These are phyloP conservation scores for Cercospora zeina DNA, from an alignment of 2,329 filamentous ascomycete species.

Conservation along the genomic window DNA sequence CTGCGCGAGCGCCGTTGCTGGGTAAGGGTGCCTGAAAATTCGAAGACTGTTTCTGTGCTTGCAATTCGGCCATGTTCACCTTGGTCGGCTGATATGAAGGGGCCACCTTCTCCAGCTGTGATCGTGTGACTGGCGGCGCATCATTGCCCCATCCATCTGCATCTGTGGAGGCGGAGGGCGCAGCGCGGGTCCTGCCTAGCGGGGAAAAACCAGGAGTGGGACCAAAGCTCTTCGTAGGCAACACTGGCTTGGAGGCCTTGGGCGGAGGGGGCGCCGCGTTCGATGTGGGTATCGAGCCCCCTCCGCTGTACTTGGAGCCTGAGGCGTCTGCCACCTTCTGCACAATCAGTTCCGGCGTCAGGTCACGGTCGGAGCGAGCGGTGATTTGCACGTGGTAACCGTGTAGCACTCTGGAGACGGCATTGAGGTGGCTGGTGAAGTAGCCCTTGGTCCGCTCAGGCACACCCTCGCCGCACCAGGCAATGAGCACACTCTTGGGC, in stretches of 20 bases:
- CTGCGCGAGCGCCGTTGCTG: conserved; percentile 49
- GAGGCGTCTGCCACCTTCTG: conserved; percentile 94
- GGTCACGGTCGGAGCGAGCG: conserved; percentile 83
- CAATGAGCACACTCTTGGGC: conserved; percentile 89
- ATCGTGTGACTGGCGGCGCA: conserved; percentile 85
- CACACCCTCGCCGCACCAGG: conserved; percentile 96
- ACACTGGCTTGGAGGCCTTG: conserved; percentile 87
- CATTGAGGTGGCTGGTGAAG: conserved; percentile 89
- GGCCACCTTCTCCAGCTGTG: conserved; percentile 85
- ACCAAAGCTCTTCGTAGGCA: conserved; percentile 67
- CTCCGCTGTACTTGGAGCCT: conserved; percentile 86
- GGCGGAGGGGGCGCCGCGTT: conserved; percentile 64
- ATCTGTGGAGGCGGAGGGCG: conserved; percentile 60
- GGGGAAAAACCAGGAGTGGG: conserved; percentile 63
- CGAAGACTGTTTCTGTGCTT: conserved; percentile 69
- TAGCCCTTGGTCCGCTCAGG: conserved; percentile 98
- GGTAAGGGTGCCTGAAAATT: conserved; percentile 55
- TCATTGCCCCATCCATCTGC: conserved; percentile 93
- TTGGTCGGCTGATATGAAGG: conserved; percentile 93
- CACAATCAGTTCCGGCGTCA: conserved; percentile 83
- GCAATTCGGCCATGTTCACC: conserved; percentile 87
- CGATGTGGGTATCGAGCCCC: conserved; percentile 51
- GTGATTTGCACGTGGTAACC: conserved; percentile 98
- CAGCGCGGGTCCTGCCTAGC: conserved; percentile 59
- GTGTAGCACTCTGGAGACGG: conserved; percentile 88